Conservation (phyloP, 1,284 basidiomycete genomes). For the Malassezia nana region DNA sequence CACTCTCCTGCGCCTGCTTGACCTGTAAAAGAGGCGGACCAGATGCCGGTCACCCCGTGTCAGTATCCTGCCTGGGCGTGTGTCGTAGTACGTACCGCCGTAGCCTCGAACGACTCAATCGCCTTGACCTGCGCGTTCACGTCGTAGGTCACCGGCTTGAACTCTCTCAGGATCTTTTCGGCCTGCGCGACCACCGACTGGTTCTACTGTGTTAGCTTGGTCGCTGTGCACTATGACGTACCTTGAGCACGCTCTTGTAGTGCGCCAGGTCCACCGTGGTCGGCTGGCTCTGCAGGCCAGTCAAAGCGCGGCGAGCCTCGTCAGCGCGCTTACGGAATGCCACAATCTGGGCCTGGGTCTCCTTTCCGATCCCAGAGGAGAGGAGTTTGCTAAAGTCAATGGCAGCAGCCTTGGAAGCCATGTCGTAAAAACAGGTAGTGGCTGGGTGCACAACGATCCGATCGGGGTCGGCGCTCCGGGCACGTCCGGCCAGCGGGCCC, state of each 20-base stretch:
- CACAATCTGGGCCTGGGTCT: constrained; percentile 58
- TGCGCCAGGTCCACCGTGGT: constrained; percentile 75
- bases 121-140: constrained; percentile 81
- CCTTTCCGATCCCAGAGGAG: constrained; percentile 45
- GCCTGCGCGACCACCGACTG: constrained; percentile 81
- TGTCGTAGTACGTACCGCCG: constrained; percentile 61
- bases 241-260: constrained; percentile 69
- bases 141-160: constrained; percentile 96
- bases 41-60: not conserved
- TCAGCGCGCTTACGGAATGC: constrained; percentile 92
- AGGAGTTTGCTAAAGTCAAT: constrained; percentile 40
- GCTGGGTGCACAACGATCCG: not conserved
- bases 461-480: constrained; percentile 5
- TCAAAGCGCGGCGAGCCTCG: constrained; percentile 70
- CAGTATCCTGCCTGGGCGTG: not conserved
- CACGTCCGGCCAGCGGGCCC: constrained; percentile 16
- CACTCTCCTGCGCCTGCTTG: constrained; percentile 78
- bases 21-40: constrained; percentile 54
- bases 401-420: constrained; percentile 37
- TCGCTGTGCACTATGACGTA: not conserved
- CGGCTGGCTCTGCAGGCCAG: constrained; percentile 62
- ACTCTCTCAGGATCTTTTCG: constrained; percentile 76
- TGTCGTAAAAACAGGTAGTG: constrained; percentile 8
- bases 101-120: constrained; percentile 91
- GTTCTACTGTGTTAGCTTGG: constrained; percentile 61